phyloP scores from a whole-genome alignment of 129 eudicot genomes.

The Flaveria linearis region DNA sequence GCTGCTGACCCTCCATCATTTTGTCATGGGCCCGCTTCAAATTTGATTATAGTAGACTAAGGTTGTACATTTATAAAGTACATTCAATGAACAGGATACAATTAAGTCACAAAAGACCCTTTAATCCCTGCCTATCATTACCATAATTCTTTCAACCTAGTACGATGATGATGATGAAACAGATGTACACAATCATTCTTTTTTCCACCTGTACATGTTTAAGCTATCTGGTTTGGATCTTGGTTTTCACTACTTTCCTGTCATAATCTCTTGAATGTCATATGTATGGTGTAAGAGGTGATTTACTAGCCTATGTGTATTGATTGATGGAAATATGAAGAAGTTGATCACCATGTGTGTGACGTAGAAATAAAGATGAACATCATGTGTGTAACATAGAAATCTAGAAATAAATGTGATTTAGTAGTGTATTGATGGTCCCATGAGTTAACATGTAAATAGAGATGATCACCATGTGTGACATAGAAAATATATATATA shows the following conservation, averaged over 20 bases:
- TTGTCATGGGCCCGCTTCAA: slow-evolving; percentile 9
- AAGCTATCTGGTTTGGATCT: too few relatives aligned
- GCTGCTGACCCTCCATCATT: slow-evolving; percentile 28
- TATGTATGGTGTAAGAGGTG: too few relatives aligned
- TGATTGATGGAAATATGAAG: too few relatives aligned
- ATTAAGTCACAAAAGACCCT: neutral
- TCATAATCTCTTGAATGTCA: too few relatives aligned
- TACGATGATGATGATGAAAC: slow-evolving; percentile 30
- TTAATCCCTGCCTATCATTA: slow-evolving; percentile 18
- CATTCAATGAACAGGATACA: slow-evolving; percentile 12
- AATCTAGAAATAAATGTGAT: too few relatives aligned
- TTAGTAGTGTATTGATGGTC: too few relatives aligned
- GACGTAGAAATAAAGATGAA: neutral
- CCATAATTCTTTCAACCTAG: neutral
- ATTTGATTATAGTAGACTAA: slow-evolving; percentile 16
- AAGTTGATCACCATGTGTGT: slow-evolving; percentile 11
- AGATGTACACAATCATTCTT: neutral
- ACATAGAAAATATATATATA: too few relatives aligned
- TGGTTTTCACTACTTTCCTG: neutral
- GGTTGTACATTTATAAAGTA: slow-evolving; percentile 3
- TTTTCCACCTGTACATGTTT: neutral
- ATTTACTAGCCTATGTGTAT: too few relatives aligned
- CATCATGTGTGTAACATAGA: too few relatives aligned
- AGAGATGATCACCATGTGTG: too few relatives aligned
- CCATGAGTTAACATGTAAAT: too few relatives aligned